phyloP scores from a whole-genome alignment of 352 stramenopile species.

The Phytophthora chlamydospora region DNA sequence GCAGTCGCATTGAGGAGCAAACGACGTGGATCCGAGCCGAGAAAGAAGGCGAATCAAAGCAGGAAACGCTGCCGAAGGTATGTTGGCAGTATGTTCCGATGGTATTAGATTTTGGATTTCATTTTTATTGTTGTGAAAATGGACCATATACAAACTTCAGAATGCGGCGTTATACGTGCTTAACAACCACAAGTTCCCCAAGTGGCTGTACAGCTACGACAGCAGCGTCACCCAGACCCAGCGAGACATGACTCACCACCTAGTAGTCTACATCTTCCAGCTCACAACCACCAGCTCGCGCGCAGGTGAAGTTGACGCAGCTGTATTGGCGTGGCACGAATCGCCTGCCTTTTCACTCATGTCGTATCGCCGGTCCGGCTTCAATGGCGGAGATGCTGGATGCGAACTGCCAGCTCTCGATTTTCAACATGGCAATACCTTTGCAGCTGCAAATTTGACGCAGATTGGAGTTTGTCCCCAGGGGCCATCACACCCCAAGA shows the following conservation, averaged over 20 bases:
- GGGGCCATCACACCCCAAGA: too few relatives aligned
- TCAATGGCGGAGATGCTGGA: not conserved
- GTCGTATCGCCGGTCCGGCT: slow-evolving; percentile 41
- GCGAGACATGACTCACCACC: slow-evolving; percentile 47
- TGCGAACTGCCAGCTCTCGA: slow-evolving; percentile 2
- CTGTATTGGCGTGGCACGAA: slow-evolving; percentile 35
- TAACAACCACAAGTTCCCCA: slow-evolving; percentile 47
- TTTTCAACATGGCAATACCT: not conserved
- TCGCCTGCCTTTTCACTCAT: slow-evolving; percentile 41
- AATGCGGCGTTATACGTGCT: slow-evolving; percentile 40
- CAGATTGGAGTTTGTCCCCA: too few relatives aligned
- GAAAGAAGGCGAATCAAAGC: slow-evolving; percentile 35
- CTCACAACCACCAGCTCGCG: slow-evolving; percentile 3
- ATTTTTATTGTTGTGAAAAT: not conserved
- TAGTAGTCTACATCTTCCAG: slow-evolving; percentile 40
- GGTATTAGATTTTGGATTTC: not conserved
- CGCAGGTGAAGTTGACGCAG: not conserved
- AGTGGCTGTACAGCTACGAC: slow-evolving; percentile 59
- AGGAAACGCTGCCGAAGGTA: slow-evolving; percentile 31
- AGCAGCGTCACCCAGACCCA: slow-evolving; percentile 47
- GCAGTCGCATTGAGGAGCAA: slow-evolving; percentile 8
- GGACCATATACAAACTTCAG: slow-evolving; percentile 6
- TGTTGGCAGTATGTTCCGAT: too few relatives aligned
- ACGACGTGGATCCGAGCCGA: slow-evolving; percentile 39
- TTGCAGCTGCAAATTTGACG: not conserved